Conservation (phyloP, 1,284 basidiomycete genomes). For the Pisolithus thermaeus region DNA sequence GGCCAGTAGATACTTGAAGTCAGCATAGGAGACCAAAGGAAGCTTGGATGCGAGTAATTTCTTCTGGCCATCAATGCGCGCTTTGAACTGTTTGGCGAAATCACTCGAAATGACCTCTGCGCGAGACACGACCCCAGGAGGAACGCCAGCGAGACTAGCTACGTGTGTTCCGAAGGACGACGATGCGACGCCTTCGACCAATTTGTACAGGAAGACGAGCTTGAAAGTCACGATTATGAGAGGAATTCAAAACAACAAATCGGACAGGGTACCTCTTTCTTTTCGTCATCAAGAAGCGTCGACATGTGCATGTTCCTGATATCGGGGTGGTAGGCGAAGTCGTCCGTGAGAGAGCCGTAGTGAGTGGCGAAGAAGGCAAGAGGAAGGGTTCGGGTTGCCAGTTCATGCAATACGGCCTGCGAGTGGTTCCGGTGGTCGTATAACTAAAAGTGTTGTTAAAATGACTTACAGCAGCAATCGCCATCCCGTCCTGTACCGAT, state of each 20-base stretch:
- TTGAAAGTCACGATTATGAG: conserved; percentile 24
- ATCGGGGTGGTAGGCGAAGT: conserved; percentile 90
- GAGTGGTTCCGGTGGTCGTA: conserved; percentile 7
- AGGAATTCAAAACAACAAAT: conserved; percentile 1
- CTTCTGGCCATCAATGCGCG: conserved; percentile 63
- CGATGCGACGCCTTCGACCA: conserved; percentile 82
- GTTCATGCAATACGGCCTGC: conserved; percentile 85
- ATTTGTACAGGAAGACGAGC: conserved; percentile 92
- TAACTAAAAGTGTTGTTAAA: neutral
- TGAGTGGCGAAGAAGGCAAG: conserved; percentile 85
- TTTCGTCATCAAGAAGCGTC: conserved; percentile 86
- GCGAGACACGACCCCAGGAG: conserved; percentile 73
- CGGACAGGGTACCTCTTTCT: conserved; percentile 60
- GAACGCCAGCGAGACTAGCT: conserved; percentile 82
- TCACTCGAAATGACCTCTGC: conserved; percentile 84
- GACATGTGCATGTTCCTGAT: conserved; percentile 94
- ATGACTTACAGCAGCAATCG: conserved; percentile 74
- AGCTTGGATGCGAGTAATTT: conserved; percentile 50
- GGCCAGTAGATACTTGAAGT: conserved; percentile 74
- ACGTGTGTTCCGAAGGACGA: conserved; percentile 94
- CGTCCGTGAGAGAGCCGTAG: conserved; percentile 82
- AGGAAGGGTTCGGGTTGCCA: conserved; percentile 86
- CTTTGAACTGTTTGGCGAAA: conserved; percentile 83
- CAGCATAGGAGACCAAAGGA: conserved; percentile 77
- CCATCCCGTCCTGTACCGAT: conserved; percentile 78